Percentiles rank a stretch among this genome's conserved stretches.
phyloP scores from a whole-genome alignment of 495 filamentous ascomycete species.

The Podospora pseudocomata region DNA sequence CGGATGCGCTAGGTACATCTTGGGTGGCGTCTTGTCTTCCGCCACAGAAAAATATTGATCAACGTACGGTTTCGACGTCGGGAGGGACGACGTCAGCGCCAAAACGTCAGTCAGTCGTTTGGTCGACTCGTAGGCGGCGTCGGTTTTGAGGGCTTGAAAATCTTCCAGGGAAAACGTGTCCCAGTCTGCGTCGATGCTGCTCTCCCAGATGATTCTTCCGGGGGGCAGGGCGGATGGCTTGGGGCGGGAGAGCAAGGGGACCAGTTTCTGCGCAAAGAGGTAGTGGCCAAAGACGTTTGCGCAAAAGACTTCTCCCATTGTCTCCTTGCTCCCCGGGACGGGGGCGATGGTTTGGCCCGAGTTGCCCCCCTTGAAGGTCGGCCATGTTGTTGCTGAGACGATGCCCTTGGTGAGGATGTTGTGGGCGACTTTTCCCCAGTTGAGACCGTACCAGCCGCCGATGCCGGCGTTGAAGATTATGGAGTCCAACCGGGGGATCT shows the following conservation, averaged over 20 bases:
- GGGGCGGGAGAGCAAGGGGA: slow-evolving; percentile 62
- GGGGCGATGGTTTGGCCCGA: slow-evolving; percentile 53
- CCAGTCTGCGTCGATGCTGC: slow-evolving; percentile 65
- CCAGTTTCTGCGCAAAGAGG: slow-evolving; percentile 74
- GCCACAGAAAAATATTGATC: slow-evolving; percentile 31
- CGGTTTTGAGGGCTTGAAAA: slow-evolving; percentile 65
- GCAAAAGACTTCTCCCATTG: slow-evolving; percentile 75
- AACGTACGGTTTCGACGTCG: slow-evolving; percentile 57
- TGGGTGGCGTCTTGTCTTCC: slow-evolving; percentile 36
- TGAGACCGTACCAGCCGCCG: slow-evolving; percentile 77
- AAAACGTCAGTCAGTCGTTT: slow-evolving; percentile 86
- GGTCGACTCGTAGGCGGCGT: slow-evolving; percentile 70
- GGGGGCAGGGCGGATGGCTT: slow-evolving; percentile 31
- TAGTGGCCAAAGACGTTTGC: slow-evolving; percentile 96
- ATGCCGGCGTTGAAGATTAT: slow-evolving; percentile 85
- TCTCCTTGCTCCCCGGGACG: slow-evolving; percentile 20
- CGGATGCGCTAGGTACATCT: slow-evolving; percentile 76
- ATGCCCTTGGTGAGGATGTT: slow-evolving; percentile 58
- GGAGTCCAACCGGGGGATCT: slow-evolving; percentile 68
- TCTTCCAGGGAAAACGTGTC: slow-evolving; percentile 60
- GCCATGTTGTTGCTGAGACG: slow-evolving; percentile 69
- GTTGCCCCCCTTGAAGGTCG: slow-evolving; percentile 64
- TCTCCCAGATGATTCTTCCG: slow-evolving; percentile 77
- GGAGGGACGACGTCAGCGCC: slow-evolving; percentile 67
- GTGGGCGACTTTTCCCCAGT: slow-evolving; percentile 64